These are phyloP conservation scores for Sporothrix pseudoabietina DNA, from an alignment of 2,329 filamentous ascomycete genomes.

Conservation along the genomic window DNA sequence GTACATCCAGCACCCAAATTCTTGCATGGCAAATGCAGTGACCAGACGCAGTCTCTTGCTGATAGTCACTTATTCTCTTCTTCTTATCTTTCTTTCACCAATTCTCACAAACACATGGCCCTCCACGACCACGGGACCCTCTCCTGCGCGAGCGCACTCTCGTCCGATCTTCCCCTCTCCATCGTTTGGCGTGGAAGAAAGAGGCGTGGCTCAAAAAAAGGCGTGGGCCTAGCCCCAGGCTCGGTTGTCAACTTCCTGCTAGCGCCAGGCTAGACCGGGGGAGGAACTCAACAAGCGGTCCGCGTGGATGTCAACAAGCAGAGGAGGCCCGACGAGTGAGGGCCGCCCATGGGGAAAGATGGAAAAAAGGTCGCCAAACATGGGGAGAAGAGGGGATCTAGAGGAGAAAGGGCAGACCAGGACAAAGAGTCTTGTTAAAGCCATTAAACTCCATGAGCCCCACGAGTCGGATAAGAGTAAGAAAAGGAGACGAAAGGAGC, in stretches of 20 bases:
- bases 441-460: conserved; percentile 4
- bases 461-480: neutral
- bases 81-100: neutral
- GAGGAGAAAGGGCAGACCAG: neutral
- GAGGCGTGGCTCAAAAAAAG: neutral
- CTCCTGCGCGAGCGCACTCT: neutral
- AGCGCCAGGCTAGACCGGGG: conserved; percentile 12
- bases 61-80: too few species aligned
- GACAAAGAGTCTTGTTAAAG: neutral
- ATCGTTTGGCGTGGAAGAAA: neutral
- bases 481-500: neutral
- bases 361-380: too few species aligned
- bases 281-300: neutral
- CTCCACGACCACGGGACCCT: neutral
- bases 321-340: too few species aligned
- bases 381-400: neutral
- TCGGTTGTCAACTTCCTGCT: conserved; percentile 26
- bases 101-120: neutral
- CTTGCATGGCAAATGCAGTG: neutral
- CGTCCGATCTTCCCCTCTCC: neutral
- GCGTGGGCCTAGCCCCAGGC: neutral
- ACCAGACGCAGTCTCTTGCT: neutral
- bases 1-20: too few species aligned
- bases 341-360: neutral
- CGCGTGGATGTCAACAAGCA: neutral